A percentile compares a stretch with the other conserved stretches of the same genome.
Evolutionary conservation across 371 early-diverging fungal genomes (phyloP).

Genomic region (Racocetra persica): DNA sequence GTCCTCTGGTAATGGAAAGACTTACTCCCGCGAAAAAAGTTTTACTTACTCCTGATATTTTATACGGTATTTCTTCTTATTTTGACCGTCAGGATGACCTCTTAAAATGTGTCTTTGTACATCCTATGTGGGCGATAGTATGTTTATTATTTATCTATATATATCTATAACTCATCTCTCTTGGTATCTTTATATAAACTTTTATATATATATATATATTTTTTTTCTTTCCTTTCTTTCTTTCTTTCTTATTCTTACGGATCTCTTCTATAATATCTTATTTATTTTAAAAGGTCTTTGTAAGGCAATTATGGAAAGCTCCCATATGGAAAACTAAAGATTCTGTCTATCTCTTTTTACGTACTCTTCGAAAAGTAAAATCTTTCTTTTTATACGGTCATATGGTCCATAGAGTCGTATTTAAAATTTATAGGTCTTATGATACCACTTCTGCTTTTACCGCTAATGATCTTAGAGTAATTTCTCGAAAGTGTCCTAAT

Average conservation of each 20-base stretch:
- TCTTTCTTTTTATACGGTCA: slow-evolving; percentile 3
- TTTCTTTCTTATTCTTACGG: background rate
- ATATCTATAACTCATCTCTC: too few relatives aligned
- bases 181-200: too few relatives aligned
- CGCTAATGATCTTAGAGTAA: background rate
- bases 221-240: background rate
- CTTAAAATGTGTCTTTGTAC: background rate
- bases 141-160: too few relatives aligned
- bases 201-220: background rate
- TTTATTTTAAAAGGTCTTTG: background rate
- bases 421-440: background rate
- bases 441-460: background rate
- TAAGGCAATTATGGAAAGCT: slow-evolving; percentile 27
- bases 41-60: slow-evolving; percentile 13
- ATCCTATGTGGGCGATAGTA: slow-evolving; percentile 7
- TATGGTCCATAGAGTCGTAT: slow-evolving; percentile 17
- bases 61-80: background rate
- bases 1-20: background rate
- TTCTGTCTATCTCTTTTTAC: background rate
- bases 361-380: slow-evolving; percentile 22
- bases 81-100: slow-evolving; percentile 26
- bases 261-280: too few relatives aligned
- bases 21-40: background rate
- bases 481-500: slow-evolving; percentile 24
- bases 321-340: slow-evolving; percentile 7